phyloP scores from a whole-genome alignment of 768 basidiomycete genomes.

The Trametopsis cervina region DNA sequence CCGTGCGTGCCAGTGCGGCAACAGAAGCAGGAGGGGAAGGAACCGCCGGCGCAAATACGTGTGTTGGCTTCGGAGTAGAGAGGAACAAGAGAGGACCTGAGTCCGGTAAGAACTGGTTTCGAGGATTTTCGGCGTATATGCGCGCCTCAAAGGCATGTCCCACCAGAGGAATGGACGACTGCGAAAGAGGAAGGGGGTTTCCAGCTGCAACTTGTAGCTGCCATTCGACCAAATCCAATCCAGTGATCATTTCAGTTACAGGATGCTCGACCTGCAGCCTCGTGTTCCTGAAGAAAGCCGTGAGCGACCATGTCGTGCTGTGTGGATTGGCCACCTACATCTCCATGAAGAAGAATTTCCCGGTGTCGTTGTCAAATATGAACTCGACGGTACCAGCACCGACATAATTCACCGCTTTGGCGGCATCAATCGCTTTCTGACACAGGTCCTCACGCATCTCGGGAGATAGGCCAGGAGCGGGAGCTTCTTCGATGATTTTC shows the following conservation, averaged over 20 bases:
- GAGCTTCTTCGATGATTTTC: conserved; percentile 95
- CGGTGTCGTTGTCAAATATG: conserved; percentile 88
- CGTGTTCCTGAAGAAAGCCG: conserved; percentile 55
- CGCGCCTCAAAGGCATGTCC: conserved; percentile 94
- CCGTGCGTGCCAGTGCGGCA: conserved; percentile 12
- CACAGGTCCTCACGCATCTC: conserved; percentile 78
- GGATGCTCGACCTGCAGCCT: conserved; percentile 87
- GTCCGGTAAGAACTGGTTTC: conserved; percentile 89
- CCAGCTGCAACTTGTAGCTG: conserved; percentile 90
- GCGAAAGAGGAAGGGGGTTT: conserved; percentile 73
- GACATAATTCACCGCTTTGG: conserved; percentile 84
- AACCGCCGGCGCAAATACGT: conserved; percentile 50
- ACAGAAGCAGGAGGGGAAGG: conserved; percentile 24
- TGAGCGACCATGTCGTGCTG: not conserved
- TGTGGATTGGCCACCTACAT: conserved; percentile 49
- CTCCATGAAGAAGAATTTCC: conserved; percentile 92
- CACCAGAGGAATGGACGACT: conserved; percentile 74
- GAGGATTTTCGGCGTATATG: conserved; percentile 93
- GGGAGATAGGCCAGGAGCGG: conserved; percentile 79
- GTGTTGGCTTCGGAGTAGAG: conserved; percentile 71
- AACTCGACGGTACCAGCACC: conserved; percentile 96
- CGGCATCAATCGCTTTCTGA: conserved; percentile 87
- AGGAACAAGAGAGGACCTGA: conserved; percentile 78
- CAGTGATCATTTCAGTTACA: conserved; percentile 93
- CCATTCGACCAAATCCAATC: conserved; percentile 92